Base-by-base conservation (phyloP, 2,329 filamentous ascomycete genomes). In the Penicillium sp. region DNA sequence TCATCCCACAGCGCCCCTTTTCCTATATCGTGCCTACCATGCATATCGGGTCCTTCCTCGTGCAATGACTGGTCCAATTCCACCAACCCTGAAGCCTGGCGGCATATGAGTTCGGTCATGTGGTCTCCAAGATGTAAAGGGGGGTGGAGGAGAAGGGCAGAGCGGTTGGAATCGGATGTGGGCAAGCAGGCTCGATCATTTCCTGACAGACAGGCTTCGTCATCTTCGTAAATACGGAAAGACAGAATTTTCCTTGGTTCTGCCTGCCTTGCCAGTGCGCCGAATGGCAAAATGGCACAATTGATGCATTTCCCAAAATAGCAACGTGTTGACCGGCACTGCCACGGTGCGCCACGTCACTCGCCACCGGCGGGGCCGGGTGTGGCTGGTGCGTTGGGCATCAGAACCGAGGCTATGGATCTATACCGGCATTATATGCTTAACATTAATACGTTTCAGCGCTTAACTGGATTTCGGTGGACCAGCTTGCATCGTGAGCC, bases 61-160 rank as follows among this genome's bases (percentile, higher is more conserved):
- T 53, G 46, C 56, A 59, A 55, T 59, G 54, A 55, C 44, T 33
- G 44, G n/a, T 26, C 29, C 36, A 27, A 45, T 33, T 45, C 36
- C 24, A 32, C 41, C 39, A 54, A 53, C 55, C 55, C 52, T 61
- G 55, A 43, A 59, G 53, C 46, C 51, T 54, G 52, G 45, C 60
- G 52, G 61, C 61, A 63, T 63, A 62, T 54, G 48, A 61, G 49
- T 56, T 61, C 42, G 41, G 56, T 63, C 61, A 63, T 61, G 59
- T 63, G 61, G 47, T 62, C 54, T 47, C 10, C 15, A 24, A 24
- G 20, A 23, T 18, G 45, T 39, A 39, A 46, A 24, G 26, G 46
- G 27, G 41, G 36, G 39, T 8, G 23, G 39, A 20, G 26, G 26
- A 6, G 10, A 13, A 36, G 37, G 39, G 33, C 36, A 24, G 36